Conservation (phyloP, 2,329 filamentous ascomycete genomes). For the Colletotrichum eremochloae region DNA sequence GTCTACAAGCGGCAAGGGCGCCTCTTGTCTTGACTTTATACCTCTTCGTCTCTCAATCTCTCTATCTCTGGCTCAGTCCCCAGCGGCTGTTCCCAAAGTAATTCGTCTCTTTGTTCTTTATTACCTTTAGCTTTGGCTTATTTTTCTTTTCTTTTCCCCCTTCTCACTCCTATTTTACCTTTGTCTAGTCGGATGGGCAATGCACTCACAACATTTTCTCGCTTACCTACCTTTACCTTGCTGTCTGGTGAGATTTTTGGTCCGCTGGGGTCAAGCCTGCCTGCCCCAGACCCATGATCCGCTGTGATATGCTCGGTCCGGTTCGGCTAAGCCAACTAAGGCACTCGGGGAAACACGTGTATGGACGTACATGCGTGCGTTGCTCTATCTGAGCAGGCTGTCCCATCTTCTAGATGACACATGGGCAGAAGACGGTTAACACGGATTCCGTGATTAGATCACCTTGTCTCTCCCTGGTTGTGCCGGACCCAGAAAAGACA, state of each 20-base stretch:
- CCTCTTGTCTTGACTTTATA: conserved; percentile 8
- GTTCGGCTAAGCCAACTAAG: conserved; percentile 7
- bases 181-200: not conserved
- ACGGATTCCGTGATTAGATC: conserved; percentile 6
- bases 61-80: not conserved
- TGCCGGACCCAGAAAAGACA: conserved; percentile 13
- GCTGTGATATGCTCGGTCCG: conserved; percentile 7
- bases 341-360: not conserved
- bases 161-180: not conserved
- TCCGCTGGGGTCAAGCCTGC: not conserved
- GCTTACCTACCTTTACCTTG: not conserved
- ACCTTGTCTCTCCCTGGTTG: not conserved
- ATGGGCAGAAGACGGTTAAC: not conserved
- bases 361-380: not conserved
- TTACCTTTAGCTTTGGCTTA: no score
- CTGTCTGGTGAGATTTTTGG: not conserved
- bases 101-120: not conserved
- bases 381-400: not conserved
- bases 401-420: not conserved
- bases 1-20: conserved; percentile 39
- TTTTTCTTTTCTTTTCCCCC: not conserved
- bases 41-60: not conserved
- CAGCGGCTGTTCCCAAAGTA: not conserved
- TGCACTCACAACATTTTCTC: not conserved
- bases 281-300: conserved; percentile 2